Conservation (phyloP, 345 rosid genomes). For the Salix koriyanagi region DNA sequence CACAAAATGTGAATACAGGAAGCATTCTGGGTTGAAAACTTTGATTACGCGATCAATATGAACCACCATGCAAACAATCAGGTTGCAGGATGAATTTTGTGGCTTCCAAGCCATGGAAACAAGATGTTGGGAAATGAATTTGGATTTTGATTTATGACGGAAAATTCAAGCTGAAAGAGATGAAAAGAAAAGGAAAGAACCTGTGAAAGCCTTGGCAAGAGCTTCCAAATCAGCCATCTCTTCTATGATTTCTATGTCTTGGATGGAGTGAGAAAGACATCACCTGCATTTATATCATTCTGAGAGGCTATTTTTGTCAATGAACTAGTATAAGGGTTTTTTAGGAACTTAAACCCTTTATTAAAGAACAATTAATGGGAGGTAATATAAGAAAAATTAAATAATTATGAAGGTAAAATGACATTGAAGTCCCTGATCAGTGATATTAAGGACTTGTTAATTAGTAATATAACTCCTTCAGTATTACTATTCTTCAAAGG, state of each 20-base stretch:
- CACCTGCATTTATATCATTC: constrained; percentile 23
- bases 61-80: too few species aligned
- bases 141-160: not conserved
- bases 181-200: constrained; percentile 20
- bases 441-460: not conserved
- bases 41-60: too few species aligned
- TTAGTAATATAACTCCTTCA: too few species aligned
- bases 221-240: constrained; percentile 56
- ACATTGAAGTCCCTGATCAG: not conserved
- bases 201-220: constrained; percentile 64
- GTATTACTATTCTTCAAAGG: not conserved
- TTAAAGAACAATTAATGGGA: not conserved
- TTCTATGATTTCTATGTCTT: not conserved
- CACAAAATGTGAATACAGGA: too few species aligned
- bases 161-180: not conserved
- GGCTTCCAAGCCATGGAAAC: too few species aligned
- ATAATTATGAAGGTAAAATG: not conserved
- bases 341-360: not conserved
- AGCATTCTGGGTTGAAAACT: too few species aligned
- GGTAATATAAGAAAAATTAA: not conserved
- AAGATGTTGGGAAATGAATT: too few species aligned
- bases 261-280: not conserved
- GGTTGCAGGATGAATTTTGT: too few species aligned
- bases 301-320: constrained; percentile 43
- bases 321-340: not conserved